Conservation (phyloP, 2,329 filamentous ascomycete genomes). For the Didymella pomorum region DNA sequence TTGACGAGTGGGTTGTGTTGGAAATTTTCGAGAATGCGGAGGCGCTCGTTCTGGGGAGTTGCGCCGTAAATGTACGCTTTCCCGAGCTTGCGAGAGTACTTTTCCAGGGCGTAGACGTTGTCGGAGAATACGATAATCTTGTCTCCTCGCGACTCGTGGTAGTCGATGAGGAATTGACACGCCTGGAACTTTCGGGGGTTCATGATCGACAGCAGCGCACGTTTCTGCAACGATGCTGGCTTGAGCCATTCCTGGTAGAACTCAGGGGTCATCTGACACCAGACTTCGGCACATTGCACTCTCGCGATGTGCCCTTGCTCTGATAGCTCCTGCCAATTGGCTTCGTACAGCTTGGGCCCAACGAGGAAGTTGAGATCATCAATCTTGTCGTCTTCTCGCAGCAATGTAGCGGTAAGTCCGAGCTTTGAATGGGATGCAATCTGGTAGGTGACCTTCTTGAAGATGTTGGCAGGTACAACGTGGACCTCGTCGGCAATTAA, state of each 20-base stretch:
- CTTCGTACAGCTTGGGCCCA: slow-evolving; percentile 95
- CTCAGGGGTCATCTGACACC: slow-evolving; percentile 99
- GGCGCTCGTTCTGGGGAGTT: slow-evolving; percentile 84
- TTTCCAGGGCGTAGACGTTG: slow-evolving; percentile 90
- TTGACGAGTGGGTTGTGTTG: slow-evolving; percentile 90
- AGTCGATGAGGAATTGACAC: slow-evolving; percentile 97
- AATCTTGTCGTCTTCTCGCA: slow-evolving; percentile 98
- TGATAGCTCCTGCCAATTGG: slow-evolving; percentile 98
- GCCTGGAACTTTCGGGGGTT: slow-evolving; percentile 97
- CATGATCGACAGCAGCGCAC: slow-evolving; percentile 86
- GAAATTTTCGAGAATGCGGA: slow-evolving; percentile 90
- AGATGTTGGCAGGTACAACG: slow-evolving; percentile 96
- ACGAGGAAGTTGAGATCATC: slow-evolving; percentile 97
- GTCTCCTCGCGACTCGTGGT: slow-evolving; percentile 92
- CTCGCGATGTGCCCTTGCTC: slow-evolving; percentile 96
- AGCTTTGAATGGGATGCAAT: slow-evolving; percentile 97
- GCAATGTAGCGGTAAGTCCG: slow-evolving; percentile 88
- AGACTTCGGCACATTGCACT: slow-evolving; percentile 97
- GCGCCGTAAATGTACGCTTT: slow-evolving; percentile 93
- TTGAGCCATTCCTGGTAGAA: slow-evolving; percentile 95
- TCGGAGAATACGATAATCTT: slow-evolving; percentile 99
- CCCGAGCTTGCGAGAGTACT: slow-evolving; percentile 81
- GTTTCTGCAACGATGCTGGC: slow-evolving; percentile 68
- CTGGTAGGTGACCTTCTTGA: slow-evolving; percentile 88
- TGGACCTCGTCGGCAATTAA: slow-evolving; percentile 98